Evolutionary conservation across 306 rosid genomes (phyloP), one percentile per base, ranked within the genome.

Genomic region (Quercus rubra): DNA sequence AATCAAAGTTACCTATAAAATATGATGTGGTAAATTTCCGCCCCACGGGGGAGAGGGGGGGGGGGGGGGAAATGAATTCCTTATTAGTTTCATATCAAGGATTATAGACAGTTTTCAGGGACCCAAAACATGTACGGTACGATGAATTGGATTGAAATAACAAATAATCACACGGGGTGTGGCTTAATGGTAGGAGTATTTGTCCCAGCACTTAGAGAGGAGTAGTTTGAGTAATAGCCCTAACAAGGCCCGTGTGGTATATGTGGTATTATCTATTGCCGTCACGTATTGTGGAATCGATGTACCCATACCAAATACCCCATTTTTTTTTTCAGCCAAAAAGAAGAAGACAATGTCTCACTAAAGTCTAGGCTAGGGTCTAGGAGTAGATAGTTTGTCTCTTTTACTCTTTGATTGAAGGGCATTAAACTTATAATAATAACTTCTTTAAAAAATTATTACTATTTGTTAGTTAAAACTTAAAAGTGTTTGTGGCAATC

Each of bases 161-260:
- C 7, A 23, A 13, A 59, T 59, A 59, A 23, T 11, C 6, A 9
- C 23, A 41, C 0, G 0, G 1, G 12, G 11, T 41, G 12, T 41
- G 46, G 1, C 3, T 8, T 41, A 8, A 35, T 35, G 12, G 46
- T 8, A 41, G 12, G 12, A 41, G 46, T 8, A 0, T 0, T 41
- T 41, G 46, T 8, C 12, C 3, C 0, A 41, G 12, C 3, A 41
- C 12, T 0, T 0, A 41, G 0, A 8, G 12, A 7, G 1, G 3
- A 41, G 46, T 0, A 3, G 0, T 41, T 41, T 0, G 3, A 41
- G 46, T 8, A 3, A 41, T 2, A 8, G 0, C 0, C 0, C 1
- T 41, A 2, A 0, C 1, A 41, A 41, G 3, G 0, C 3, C 12
- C 0, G 3, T 2, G 11, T 0, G 0, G 3, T 41, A 38, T 2